Evolutionary conservation across 371 early-diverging fungal species (phyloP), one percentile per base, ranked within the genome.

Genomic region (Saksenaea vasiformis): DNA sequence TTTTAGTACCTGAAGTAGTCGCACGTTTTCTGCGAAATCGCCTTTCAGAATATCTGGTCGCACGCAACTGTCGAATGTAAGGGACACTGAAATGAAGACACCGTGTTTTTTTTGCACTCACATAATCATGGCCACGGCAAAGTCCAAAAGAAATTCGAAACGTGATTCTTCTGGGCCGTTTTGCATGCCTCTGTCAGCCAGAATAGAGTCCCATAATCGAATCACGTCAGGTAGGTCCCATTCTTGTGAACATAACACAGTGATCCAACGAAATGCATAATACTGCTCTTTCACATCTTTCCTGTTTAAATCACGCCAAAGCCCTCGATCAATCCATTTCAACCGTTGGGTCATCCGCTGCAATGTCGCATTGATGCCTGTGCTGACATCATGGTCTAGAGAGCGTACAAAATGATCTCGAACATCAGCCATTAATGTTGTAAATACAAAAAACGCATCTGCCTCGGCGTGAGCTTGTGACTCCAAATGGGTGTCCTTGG

Each of bases 211-310:
- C 95, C 95, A 95, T 39, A 95, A 70, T 14, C 91, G 78, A 60
- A 94, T 87, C 0, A 93, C 88, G 70, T 92, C 92, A 0, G 94
- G 93, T 15, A 95, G 71, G 51, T 84, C 78, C 78, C 90, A 94
- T 77, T 94, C 95, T 68, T 92, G 93, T 1, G 93, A 86, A 41
- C 91, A 89, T 38, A 93, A 69, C 3, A 93, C 93, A 2, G 93
- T 90, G 56, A 93, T 75, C 95, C 95, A 95, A 0, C 94, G 86
- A 69, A 95, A 90, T 13, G 91, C 87, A 76, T 90, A 95, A 64
- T 89, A 93, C 38, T 89, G 88, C 27, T 92, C 90, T 54, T 90
- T 84, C 51, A 93, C 79, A 57, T 86, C 85, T 63, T 91, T 90
- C 56, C 85, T 78, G 71, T 79, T 71, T 55, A 93, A 57, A 67